Percentiles rank a stretch among this genome's conserved stretches.
Conservation (phyloP, 495 filamentous ascomycete species). For the Trichoderma gamsii region DNA sequence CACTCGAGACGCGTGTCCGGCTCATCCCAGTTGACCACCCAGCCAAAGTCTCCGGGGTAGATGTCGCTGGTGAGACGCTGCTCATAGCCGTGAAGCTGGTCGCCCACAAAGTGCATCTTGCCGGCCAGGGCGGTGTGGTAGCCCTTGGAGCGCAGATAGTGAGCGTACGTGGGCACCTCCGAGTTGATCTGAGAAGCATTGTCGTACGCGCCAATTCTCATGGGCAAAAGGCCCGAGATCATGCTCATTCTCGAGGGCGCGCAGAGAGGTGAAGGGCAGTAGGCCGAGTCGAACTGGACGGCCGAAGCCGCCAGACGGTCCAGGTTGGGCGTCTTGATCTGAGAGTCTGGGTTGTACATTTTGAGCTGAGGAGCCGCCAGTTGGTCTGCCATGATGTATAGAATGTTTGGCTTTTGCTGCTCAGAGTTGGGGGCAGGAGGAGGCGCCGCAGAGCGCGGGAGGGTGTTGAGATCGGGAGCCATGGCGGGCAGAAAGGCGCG, state of each 20-base stretch:
- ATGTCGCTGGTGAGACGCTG: conserved; percentile 84
- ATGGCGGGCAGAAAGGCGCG: conserved; percentile 25
- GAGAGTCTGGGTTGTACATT: conserved; percentile 73
- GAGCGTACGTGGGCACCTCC: conserved; percentile 78
- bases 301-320: conserved; percentile 70
- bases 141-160: conserved; percentile 75
- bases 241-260: conserved; percentile 83
- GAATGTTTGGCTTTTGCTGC: conserved; percentile 32
- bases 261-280: conserved; percentile 84
- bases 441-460: conserved; percentile 33
- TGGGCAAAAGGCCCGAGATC: conserved; percentile 80
- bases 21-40: conserved; percentile 85
- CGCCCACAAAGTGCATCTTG: conserved; percentile 94
- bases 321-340: conserved; percentile 79
- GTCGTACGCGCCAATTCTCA: conserved; percentile 81
- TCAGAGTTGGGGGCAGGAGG: conserved; percentile 15
- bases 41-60: conserved; percentile 85
- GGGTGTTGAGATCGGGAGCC: conserved; percentile 51
- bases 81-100: conserved; percentile 88
- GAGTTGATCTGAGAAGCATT: conserved; percentile 71
- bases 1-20: conserved; percentile 78
- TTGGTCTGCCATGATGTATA: conserved; percentile 80
- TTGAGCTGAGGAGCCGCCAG: conserved; percentile 78
- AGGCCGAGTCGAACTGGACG: conserved; percentile 81
- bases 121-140: conserved; percentile 86